Evolutionary conservation across 2,329 filamentous ascomycete species (phyloP).

Genomic region (Hymenoscyphus infarciens): DNA sequence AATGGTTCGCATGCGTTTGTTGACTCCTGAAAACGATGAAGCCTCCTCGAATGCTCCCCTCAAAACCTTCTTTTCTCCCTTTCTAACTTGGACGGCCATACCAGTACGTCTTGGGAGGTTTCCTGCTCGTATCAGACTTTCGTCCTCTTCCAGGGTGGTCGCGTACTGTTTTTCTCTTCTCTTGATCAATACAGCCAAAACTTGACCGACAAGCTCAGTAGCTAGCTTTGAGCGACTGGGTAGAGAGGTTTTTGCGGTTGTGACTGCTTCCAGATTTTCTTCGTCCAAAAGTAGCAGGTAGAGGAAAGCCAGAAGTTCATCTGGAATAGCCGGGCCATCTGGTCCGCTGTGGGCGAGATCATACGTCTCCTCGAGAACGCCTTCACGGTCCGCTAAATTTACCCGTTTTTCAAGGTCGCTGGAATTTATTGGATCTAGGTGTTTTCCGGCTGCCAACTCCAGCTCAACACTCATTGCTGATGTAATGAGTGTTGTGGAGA

Average conservation of each 20-base stretch:
- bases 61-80: conserved; percentile 63
- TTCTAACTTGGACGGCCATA: conserved; percentile 58
- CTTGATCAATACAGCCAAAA: conserved; percentile 40
- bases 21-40: conserved; percentile 26
- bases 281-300: conserved; percentile 42
- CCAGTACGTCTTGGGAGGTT: conserved; percentile 34
- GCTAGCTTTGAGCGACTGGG: conserved; percentile 42
- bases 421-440: conserved; percentile 26
- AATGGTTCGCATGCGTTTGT: conserved; percentile 35
- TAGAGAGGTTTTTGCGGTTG: conserved; percentile 35
- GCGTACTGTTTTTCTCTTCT: conserved; percentile 46
- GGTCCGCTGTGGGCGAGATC: conserved; percentile 41
- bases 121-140: conserved; percentile 37
- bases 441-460: conserved; percentile 6
- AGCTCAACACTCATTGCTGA: conserved; percentile 19
- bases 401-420: conserved; percentile 31
- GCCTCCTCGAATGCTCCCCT: conserved; percentile 42
- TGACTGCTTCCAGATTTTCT: conserved; percentile 38
- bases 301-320: conserved; percentile 39
- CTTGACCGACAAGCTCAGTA: conserved; percentile 37
- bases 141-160: conserved; percentile 51
- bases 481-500: conserved; percentile 50
- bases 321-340: conserved; percentile 32
- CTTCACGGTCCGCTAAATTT: conserved; percentile 51
- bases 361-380: conserved; percentile 58